Base-by-base conservation (phyloP, 2,329 filamentous ascomycete genomes). In the Colletotrichum higginsianum region DNA sequence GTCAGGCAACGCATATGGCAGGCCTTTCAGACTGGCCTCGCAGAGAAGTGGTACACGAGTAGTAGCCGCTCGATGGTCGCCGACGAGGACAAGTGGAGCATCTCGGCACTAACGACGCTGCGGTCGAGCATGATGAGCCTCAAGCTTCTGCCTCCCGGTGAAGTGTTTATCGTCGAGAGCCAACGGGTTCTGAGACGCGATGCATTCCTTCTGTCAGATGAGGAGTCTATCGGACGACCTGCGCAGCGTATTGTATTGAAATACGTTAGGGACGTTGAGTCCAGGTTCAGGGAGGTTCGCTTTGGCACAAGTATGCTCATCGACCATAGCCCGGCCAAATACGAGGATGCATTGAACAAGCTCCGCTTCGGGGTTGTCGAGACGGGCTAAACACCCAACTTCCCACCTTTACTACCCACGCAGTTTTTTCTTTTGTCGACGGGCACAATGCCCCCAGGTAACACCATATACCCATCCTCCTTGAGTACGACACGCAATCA, bases 261-360 rank as follows among this genome's bases (percentile, higher is more conserved):
- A 77, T 93, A 94, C 72, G 86, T 95, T 15, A 84, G 88, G 67
- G 90, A 95, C 79, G 92, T 94, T 40, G 92, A 94, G 77, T 85
- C 85, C 26, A 84, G 89, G 64, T 95, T 95, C 79, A 85, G 88
- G 38, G 93, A 95, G 81, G 83, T 94, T 52, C 85, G 87, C 53
- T 94, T 95, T 78, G 91, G 90, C 6, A 88, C 90, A 30, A 90
- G 91, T 57, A 94, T 94, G 91, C 83, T 95, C 80, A 86, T 89
- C 71, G 93, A 95, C 78, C 93, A 95, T 78, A 94, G 89, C 74
- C 93, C 93, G 3, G 92, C 89, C 35, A 86, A 90, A 74, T 95
- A 95, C 78, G 93, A 95, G 80, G 87, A 89, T 71, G 90, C 89
- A 69, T 80, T 95, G 75, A 88, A 89, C 67, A 88, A 89, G 72